phyloP scores from a whole-genome alignment of 768 basidiomycete genomes.

The Amanita molliuscula region DNA sequence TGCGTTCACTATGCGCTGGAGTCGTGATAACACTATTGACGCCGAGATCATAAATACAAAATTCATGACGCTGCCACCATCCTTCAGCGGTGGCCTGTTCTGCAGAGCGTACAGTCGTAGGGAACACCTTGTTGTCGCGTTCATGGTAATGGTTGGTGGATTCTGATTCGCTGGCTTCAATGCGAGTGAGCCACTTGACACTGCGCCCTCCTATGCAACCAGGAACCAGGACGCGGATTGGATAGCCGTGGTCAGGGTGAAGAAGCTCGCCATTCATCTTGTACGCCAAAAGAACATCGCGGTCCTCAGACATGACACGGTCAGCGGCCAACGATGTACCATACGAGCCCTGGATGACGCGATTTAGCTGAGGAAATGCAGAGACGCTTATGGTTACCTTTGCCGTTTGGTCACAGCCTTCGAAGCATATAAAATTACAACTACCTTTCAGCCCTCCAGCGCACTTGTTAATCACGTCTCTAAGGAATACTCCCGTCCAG shows the following conservation, averaged over 20 bases:
- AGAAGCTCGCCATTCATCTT: conserved; percentile 16
- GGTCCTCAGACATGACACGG: conserved; percentile 3
- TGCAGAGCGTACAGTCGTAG: conserved; percentile 38
- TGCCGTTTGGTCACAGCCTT: conserved; percentile 34
- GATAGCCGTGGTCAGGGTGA: conserved; percentile 56
- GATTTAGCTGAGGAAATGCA: not conserved
- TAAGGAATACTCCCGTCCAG: conserved; percentile 49
- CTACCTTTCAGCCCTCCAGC: conserved; percentile 28
- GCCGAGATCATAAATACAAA: conserved; percentile 44
- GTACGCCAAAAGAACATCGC: not conserved
- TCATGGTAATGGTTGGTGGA: conserved; percentile 40
- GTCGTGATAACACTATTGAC: conserved; percentile 47
- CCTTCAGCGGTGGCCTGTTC: conserved; percentile 37
- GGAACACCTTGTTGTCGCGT: conserved; percentile 55
- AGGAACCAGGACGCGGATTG: conserved; percentile 52
- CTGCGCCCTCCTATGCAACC: conserved; percentile 53
- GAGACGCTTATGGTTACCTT: not conserved
- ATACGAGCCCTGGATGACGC: not conserved
- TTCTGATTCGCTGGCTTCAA: conserved; percentile 40
- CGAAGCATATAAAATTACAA: conserved; percentile 43
- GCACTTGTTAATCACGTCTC: conserved; percentile 36
- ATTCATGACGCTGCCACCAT: conserved; percentile 39
- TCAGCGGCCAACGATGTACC: not conserved
- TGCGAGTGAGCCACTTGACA: conserved; percentile 50
- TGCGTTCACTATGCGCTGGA: conserved; percentile 42